phyloP scores from a whole-genome alignment of 331 rosid species.

The Telfairia occidentalis region DNA sequence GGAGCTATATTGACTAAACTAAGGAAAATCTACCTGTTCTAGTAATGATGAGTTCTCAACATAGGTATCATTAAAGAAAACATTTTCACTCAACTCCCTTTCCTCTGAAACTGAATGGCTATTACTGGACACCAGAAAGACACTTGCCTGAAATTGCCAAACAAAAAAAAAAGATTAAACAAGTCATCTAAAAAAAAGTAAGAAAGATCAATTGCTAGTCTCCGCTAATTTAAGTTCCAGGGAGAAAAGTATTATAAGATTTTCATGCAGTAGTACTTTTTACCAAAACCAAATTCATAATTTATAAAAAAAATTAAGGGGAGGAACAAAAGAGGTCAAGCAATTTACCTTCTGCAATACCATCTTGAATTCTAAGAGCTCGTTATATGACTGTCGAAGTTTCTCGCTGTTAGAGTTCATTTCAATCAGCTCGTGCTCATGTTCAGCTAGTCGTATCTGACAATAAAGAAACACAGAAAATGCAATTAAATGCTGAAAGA shows the following conservation, averaged over 20 bases:
- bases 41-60: conserved; percentile 55
- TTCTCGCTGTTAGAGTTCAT: conserved; percentile 85
- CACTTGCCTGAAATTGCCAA: conserved; percentile 56
- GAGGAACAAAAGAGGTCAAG: background rate
- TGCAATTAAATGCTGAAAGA: conserved; percentile 23
- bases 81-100: conserved; percentile 68
- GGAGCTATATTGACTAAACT: background rate
- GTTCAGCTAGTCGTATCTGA: conserved; percentile 89
- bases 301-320: background rate
- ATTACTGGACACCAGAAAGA: conserved; percentile 69
- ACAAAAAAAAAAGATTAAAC: conserved; percentile 13
- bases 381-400: conserved; percentile 82
- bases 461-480: conserved; percentile 9
- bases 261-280: background rate
- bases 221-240: background rate
- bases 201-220: background rate
- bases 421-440: conserved; percentile 86
- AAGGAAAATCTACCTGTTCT: conserved; percentile 54
- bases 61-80: conserved; percentile 51
- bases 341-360: conserved; percentile 76
- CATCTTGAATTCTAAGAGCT: conserved; percentile 93
- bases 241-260: background rate
- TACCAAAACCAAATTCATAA: background rate
- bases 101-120: conserved; percentile 50
- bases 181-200: background rate